Evolutionary conservation across 176 grass and related monocot species (phyloP), one percentile per base, ranked within the genome.

Genomic region (Musa troglodytarum): DNA sequence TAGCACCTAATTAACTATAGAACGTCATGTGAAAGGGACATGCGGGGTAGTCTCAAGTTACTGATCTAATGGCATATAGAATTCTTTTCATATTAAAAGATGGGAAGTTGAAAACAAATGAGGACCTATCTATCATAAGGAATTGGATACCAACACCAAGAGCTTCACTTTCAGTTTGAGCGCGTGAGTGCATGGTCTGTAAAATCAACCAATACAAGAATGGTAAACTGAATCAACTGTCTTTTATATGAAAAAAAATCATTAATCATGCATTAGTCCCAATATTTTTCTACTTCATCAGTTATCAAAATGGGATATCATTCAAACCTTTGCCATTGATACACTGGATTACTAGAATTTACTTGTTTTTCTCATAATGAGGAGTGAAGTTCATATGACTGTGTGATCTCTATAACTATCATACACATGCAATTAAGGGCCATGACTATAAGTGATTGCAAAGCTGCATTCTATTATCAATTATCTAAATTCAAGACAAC

Each of bases 111-210:
- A 3, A 81, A 80, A 84, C 25, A 81, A 8, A 21, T 53, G 15
- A 74, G 69, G 78, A 98, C 94, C 86, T 98, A 80, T 98, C 94
- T 83, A 98, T 89, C 82, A 98, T 74, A 78, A 93, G 86, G 56
- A 91, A 87, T 86, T 88, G 82, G 84, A 86, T 49, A 82, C 74
- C 67, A 53, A 54, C 73, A 79, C 86, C 80, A 82, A 93, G 55
- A 52, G 74, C 20, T 80, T 81, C 76, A 19, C 78, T 79, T 74
- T 80, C 82, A 80, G 68, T 64, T 85, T 82, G 83, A 79, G 79
- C 81, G 8, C 78, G 79, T 25, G 52, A 81, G 61, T 53, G 69
- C 69, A 99, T 10, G 82, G 74, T 69, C 90, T 94, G 82, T 76
- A 86, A 78, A 89, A 76, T 64, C 34, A 77, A 81, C 9, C 68